Evolutionary conservation across 257 asterid species (phyloP), one percentile per base, ranked within the genome.

Genomic region (Ilex asprella): DNA sequence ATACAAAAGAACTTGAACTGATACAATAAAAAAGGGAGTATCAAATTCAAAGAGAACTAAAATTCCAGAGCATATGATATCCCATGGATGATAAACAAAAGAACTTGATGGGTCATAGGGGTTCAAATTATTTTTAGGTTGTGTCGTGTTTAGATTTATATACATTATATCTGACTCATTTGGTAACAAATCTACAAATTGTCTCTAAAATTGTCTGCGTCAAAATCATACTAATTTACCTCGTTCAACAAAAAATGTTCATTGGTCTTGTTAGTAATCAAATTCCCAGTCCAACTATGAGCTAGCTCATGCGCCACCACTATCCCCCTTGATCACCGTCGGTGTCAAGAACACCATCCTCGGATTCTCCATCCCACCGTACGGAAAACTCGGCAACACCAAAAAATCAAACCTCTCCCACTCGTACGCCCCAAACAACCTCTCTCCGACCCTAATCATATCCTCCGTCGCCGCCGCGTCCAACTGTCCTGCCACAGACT

Each of bases 191-290:
- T 21, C 27, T 21, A 1, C 27, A 21, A 21, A 21, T 21, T 0
- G 27, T 21, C 27, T 21, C 27, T 21, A 21, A 21, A 21, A 21
- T 21, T 21, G 27, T 21, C 27, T 21, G 27, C 27, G 27, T 21
- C 27, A 21, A 21, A 21, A 21, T 21, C 2, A 46, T 10, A 46
- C 14, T 2, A 58, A 27, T 13, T n/a, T 74, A 92, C 99, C 97
- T 92, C 99, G 71, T 92, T 92, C 83, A 92, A 81, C 99, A 97
- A 92, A 81, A 92, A 92, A 73, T 92, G 99, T 2, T 92, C 91
- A 63, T 89, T 89, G 66, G 70, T 89, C 84, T 92, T 92, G 80
- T 89, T 92, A 15, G 99, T 92, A 55, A 89, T 89, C 87, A 92
- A 79, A 65, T 92, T 92, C 77, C 99, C 99, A 0, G 99, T 92